A percentile compares a stretch with the other conserved stretches of the same genome.
These are phyloP conservation scores for Raphidocelis subcapitata DNA, from an alignment of 139 green algal species.

Conservation along the genomic window DNA sequence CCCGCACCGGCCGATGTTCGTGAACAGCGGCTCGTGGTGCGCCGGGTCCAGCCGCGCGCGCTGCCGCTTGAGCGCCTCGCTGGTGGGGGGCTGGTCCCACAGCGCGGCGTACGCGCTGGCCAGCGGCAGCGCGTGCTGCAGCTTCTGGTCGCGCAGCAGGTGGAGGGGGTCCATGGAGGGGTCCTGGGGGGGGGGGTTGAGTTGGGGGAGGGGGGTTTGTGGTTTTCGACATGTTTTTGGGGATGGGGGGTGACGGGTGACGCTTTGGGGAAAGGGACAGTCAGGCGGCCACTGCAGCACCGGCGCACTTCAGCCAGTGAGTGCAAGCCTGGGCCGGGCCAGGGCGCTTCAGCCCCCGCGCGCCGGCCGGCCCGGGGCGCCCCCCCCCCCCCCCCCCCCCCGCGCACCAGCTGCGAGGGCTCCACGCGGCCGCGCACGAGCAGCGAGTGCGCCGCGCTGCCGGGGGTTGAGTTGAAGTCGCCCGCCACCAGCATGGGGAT, in stretches of 20 bases:
- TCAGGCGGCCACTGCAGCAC: too few species aligned
- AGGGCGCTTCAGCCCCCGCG: too few species aligned
- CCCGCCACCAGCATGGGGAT: slow-evolving; percentile 96
- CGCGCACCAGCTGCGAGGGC: slow-evolving; percentile 66
- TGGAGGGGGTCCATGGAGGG: slow-evolving; percentile 48
- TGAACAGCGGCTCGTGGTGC: slow-evolving; percentile 75
- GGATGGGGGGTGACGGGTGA: too few species aligned
- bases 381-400: too few species aligned
- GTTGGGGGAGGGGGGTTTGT: too few species aligned
- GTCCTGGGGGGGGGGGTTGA: too few species aligned
- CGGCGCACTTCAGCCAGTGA: too few species aligned
- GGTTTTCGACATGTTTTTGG: too few species aligned
- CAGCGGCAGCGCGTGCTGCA: slow-evolving; percentile 53
- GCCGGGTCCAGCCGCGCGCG: slow-evolving; percentile 62
- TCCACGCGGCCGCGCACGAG: slow-evolving; percentile 80
- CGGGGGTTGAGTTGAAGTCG: slow-evolving; percentile 96
- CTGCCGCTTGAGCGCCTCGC: slow-evolving; percentile 51
- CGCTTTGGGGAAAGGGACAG: too few species aligned
- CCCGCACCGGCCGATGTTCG: slow-evolving; percentile 70
- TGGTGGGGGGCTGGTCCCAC: slow-evolving; percentile 17
- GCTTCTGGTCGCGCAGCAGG: slow-evolving; percentile 61
- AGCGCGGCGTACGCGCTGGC: slow-evolving; percentile 43
- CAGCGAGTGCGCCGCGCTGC: slow-evolving; percentile 87
- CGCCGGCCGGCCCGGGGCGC: too few species aligned
- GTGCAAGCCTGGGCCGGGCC: too few species aligned